Evolutionary conservation across 768 basidiomycete genomes (phyloP).

Genomic region (Pholiota molesta): DNA sequence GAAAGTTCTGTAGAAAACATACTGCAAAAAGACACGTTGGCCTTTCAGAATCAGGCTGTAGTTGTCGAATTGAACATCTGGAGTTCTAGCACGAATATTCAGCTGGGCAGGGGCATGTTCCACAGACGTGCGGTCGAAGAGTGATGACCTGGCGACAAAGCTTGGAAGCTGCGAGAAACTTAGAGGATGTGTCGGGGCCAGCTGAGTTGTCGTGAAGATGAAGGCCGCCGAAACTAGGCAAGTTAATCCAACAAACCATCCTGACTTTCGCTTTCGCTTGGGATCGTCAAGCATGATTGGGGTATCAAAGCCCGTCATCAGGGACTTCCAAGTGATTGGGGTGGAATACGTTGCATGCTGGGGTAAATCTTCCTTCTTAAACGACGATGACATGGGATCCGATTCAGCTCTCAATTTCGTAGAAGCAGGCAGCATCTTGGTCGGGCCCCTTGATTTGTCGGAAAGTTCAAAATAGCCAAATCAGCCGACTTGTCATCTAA

Average conservation of each 20-base stretch:
- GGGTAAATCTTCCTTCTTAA: conserved; percentile 7
- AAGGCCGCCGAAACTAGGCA: conserved; percentile 29
- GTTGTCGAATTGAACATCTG: conserved; percentile 59
- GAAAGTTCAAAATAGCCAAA: too few species aligned
- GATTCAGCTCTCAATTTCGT: conserved; percentile 14
- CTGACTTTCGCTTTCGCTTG: conserved; percentile 22
- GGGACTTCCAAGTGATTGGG: conserved; percentile 14
- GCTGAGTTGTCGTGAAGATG: conserved; percentile 25
- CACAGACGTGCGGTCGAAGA: conserved; percentile 1
- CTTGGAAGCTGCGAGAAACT: conserved; percentile 16
- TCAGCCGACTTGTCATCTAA: too few species aligned
- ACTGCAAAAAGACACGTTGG: conserved; percentile 76
- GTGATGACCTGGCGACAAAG: conserved; percentile 15
- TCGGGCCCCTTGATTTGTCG: background rate
- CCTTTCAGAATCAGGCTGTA: conserved; percentile 72
- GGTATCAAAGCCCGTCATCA: conserved; percentile 26
- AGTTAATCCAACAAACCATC: conserved; percentile 31
- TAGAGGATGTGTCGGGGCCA: conserved; percentile 10
- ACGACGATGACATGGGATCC: conserved; percentile 1
- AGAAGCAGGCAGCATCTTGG: conserved; percentile 2
- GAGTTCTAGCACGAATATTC: conserved; percentile 28
- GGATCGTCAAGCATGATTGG: conserved; percentile 12
- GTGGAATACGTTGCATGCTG: conserved; percentile 8
- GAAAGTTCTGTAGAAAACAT: conserved; percentile 27
- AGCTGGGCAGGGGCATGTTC: conserved; percentile 5